Evolutionary conservation across 2,329 filamentous ascomycete species (phyloP), one percentile per base, ranked within the genome.

Genomic region (Hypoxylon sp.): DNA sequence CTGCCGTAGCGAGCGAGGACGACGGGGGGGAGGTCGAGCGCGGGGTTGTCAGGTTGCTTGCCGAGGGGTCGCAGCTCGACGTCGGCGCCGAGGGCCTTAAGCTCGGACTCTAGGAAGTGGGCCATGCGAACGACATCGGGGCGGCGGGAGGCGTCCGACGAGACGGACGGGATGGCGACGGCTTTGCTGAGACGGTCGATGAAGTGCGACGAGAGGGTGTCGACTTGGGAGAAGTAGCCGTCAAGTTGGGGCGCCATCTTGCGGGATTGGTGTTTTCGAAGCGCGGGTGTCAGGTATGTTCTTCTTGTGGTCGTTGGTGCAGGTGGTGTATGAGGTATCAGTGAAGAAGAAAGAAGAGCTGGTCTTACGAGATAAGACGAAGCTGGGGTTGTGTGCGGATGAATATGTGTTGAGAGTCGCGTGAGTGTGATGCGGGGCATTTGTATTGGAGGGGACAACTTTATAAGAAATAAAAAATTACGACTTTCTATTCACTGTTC

Each of bases 51-150:
- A 59, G 93, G 94, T 82, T 99, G 94, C 81, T 94, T 93, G 76
- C 95, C 95, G 11, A 98, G 87, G 26, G 89, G 87, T 57, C 94
- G 90, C 73, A 94, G 87, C 81, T 98, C 89, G 69, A 97, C 94
- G 69, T 90, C 85, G 68, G 94, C 95, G 64, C 95, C 95, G 24
- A 99, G 87, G 19, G 83, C 81, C 79, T 89, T 90, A 71, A 99
- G 89, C 82, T 98, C 92, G 54, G 85, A 82, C 68, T 89, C 92
- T 67, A 99, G 90, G 78, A 90, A 99, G 74, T 97, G 85, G 72
- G 92, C 95, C 95, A 99, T 99, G 83, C 90, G 92, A 75, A 99
- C 88, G 67, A 99, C 95, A 85, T 99, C 94, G 57, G 89, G 89
- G 63, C 95, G 89, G 75, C 92, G 90, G 71, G 91, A 90, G 75